These are phyloP conservation scores for Alternaria sp. DNA, from an alignment of 2,329 filamentous ascomycete genomes.

Conservation along the genomic window DNA sequence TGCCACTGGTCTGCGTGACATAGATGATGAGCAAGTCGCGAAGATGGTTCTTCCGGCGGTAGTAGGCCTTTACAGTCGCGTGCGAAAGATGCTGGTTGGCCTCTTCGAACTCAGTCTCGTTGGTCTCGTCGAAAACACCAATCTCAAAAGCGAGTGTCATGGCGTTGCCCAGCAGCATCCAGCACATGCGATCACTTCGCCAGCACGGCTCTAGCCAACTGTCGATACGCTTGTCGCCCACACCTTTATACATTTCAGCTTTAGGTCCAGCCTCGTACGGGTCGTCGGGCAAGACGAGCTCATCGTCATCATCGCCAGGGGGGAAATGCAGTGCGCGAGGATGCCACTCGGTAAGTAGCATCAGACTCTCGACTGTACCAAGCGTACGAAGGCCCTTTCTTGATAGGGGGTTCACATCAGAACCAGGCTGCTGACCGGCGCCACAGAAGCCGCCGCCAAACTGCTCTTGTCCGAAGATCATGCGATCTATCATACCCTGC, in stretches of 20 bases:
- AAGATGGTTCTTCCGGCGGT: constrained; percentile 80
- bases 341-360: constrained; percentile 97
- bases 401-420: constrained; percentile 67
- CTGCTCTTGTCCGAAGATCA: constrained; percentile 95
- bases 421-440: constrained; percentile 71
- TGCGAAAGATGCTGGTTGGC: constrained; percentile 51
- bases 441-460: constrained; percentile 89
- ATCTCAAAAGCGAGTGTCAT: constrained; percentile 92
- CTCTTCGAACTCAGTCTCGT: constrained; percentile 67
- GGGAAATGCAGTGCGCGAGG: constrained; percentile 94
- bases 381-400: constrained; percentile 81
- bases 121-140: constrained; percentile 92
- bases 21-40: constrained; percentile 90
- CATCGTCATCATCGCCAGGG: constrained; percentile 70
- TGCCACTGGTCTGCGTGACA: constrained; percentile 89
- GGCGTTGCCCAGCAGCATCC: constrained; percentile 94
- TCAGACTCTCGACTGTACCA: constrained; percentile 91
- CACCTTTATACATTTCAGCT: constrained; percentile 60
- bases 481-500: constrained; percentile 91
- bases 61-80: constrained; percentile 75
- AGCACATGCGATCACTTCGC: constrained; percentile 91
- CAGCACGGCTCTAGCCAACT: constrained; percentile 97
- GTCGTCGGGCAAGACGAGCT: constrained; percentile 73
- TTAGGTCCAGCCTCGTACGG: constrained; percentile 57
- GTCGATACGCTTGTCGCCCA: constrained; percentile 85